Conservation (phyloP, 371 early-diverging fungal species). For the Amoeboradix gromovi region DNA sequence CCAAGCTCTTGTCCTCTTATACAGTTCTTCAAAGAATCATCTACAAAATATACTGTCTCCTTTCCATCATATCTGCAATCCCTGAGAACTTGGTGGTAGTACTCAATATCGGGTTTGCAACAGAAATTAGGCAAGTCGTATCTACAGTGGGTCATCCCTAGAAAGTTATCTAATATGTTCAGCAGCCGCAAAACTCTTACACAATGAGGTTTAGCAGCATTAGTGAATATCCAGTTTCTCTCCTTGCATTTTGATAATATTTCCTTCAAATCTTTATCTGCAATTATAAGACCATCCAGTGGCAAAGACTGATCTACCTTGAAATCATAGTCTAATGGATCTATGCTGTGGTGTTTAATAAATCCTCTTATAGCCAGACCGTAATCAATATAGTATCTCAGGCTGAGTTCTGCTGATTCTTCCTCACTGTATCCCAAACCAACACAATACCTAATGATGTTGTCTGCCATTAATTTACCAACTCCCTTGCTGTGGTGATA, state of each 20-base stretch:
- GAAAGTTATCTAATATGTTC: conserved; percentile 38
- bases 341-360: conserved; percentile 28
- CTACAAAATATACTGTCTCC: no score
- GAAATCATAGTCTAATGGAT: conserved; percentile 28
- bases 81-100: conserved; percentile 32
- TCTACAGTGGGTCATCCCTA: conserved; percentile 44
- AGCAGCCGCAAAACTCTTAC: conserved; percentile 27
- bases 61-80: no score
- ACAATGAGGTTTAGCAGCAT: conserved; percentile 39
- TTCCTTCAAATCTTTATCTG: conserved; percentile 25
- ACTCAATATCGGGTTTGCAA: conserved; percentile 37
- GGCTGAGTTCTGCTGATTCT: conserved; percentile 18
- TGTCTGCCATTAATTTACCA: conserved; percentile 24
- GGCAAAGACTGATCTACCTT: conserved; percentile 41
- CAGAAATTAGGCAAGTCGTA: conserved; percentile 32
- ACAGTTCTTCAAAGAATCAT: no score
- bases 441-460: conserved; percentile 23
- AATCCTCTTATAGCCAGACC: conserved; percentile 50
- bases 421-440: conserved; percentile 17
- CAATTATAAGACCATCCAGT: conserved; percentile 27
- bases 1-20: no score
- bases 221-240: conserved; percentile 54
- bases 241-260: conserved; percentile 24
- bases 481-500: conserved; percentile 31
- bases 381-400: conserved; percentile 29